These are phyloP conservation scores for Colletotrichum nymphaeae DNA, from an alignment of 2,329 filamentous ascomycete genomes.

Conservation along the genomic window DNA sequence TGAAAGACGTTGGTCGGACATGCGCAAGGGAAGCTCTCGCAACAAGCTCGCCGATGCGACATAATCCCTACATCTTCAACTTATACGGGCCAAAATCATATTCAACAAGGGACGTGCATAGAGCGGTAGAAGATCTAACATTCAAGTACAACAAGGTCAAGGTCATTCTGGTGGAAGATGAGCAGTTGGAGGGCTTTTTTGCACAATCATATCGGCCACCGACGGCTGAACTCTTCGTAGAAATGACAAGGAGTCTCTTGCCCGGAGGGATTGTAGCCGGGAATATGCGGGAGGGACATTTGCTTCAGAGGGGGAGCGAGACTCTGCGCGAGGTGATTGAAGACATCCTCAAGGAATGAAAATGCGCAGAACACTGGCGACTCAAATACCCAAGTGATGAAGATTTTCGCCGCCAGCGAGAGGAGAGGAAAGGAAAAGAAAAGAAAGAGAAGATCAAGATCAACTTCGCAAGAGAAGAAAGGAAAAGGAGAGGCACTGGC, in stretches of 20 bases:
- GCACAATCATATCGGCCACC: constrained; percentile 37
- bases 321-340: background rate
- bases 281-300: constrained; percentile 18
- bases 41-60: constrained; percentile 9
- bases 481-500: too few species aligned
- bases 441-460: too few species aligned
- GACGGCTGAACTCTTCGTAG: constrained; percentile 25
- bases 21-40: constrained; percentile 41
- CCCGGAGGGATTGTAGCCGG: constrained; percentile 41
- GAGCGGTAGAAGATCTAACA: constrained; percentile 41
- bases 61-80: constrained; percentile 36
- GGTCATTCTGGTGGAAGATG: constrained; percentile 36
- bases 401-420: background rate
- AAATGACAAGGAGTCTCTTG: constrained; percentile 36
- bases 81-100: constrained; percentile 45
- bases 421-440: background rate
- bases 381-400: background rate
- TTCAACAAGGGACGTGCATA: constrained; percentile 43
- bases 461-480: background rate
- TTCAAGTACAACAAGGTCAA: constrained; percentile 37
- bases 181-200: constrained; percentile 41
- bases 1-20: constrained; percentile 42
- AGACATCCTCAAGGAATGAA: background rate
- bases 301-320: background rate
- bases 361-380: background rate